Evolutionary conservation across 352 stramenopile species (phyloP), one percentile per base, ranked within the genome.

Genomic region (Globisporangium echinulatum): DNA sequence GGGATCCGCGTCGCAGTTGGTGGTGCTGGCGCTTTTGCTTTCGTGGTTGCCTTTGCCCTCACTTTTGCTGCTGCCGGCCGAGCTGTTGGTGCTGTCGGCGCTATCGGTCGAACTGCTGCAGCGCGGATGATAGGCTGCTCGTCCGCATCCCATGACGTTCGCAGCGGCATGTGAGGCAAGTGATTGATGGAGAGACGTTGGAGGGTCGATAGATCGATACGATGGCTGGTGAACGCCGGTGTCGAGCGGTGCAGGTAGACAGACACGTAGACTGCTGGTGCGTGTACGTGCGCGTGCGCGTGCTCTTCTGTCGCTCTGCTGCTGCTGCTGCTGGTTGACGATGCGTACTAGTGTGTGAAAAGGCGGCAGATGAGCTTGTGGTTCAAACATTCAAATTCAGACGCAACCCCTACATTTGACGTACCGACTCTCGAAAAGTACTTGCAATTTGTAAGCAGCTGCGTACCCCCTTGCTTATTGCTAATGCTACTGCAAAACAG

Each of bases 1-100:
- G 81, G 66, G 10, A 43, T 56, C 48, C 71, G 58, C 77, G 74
- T 62, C 72, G 83, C 44, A 89, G 62, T 11, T 14, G 73, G 56
- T 51, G 47, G 47, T 19, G 53, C 49, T 17, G 43, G 25, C 25
- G 25, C 25, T 13, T 4, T 47, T 43, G 39, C 10, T 43, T 11
- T 10, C 10, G 39, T 4, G 7, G 7, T 43, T 43, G 7, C 10
- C 1, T 7, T 43, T 43, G 39, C 10, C 1, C 39, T 43, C 10
- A 10, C 7, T 47, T 11, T 17, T 47, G 13, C 7, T 47, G 11
- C 7, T 47, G 43, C 9, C 15, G 25, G 25, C 25, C 25, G 25
- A 25, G 42, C 15, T 46, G 8, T 14, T 42, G 42, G n/a, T 46
- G 38, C 48, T 49, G 13, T 40, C 43, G 10, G n/a, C 25, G 25